Evolutionary conservation across 176 grass and related monocot genomes (phyloP).

Genomic region (Aegilops tauschii): DNA sequence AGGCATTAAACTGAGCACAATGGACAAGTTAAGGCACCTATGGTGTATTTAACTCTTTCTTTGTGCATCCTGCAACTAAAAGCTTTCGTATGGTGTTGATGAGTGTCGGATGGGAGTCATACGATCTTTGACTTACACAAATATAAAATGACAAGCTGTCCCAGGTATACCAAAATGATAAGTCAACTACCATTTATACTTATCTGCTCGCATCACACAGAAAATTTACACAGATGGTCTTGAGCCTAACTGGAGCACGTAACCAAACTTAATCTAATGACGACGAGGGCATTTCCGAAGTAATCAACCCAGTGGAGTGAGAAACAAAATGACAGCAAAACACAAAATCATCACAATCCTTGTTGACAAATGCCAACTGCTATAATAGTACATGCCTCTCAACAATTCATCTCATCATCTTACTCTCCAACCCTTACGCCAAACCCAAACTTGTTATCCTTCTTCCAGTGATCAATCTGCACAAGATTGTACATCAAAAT

Average conservation of each 20-base stretch:
- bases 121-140: too few relatives aligned
- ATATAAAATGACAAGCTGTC: not conserved
- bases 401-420: not conserved
- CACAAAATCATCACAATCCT: not conserved
- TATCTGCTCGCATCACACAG: not conserved
- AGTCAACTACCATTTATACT: not conserved
- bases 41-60: too few relatives aligned
- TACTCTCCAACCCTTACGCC: constrained; percentile 71
- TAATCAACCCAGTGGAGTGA: not conserved
- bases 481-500: constrained; percentile 24
- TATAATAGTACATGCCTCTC: constrained; percentile 17
- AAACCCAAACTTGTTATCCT: constrained; percentile 78
- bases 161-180: not conserved
- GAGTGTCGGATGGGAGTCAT: too few relatives aligned
- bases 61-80: too few relatives aligned
- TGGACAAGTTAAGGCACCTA: too few relatives aligned
- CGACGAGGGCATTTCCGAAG: not conserved
- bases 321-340: constrained; percentile 22
- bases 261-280: not conserved
- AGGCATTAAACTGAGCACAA: too few relatives aligned
- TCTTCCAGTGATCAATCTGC: constrained; percentile 85
- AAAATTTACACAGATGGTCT: not conserved
- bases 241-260: not conserved
- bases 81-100: too few relatives aligned
- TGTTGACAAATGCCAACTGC: constrained; percentile 38